Evolutionary conservation across 495 filamentous ascomycete species (phyloP), one percentile per base, ranked within the genome.

Genomic region (Cryomyces minteri): DNA sequence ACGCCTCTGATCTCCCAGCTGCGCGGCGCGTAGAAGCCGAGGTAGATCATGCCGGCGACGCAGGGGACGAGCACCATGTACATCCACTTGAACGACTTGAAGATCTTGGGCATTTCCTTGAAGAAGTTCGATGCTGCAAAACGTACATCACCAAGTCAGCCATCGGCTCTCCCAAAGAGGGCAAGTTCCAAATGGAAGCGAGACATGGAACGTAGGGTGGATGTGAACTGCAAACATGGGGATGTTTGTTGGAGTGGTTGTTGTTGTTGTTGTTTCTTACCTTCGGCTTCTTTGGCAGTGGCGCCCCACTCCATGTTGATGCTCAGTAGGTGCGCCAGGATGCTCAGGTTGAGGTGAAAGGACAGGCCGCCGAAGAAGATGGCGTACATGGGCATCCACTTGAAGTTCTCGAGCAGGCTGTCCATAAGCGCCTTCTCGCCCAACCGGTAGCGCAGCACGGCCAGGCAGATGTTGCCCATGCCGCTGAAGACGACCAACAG

Each of bases 61-160:
- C 58, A 57, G 14, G 51, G 39, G 40, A 75, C 55, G 51, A 66
- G 72, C 52, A 70, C 76, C 38, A 69, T 18, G 49, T 77, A 79
- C 10, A 72, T 79, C 28, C 50, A 67, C 59, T 74, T 76, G 65
- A 80, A 81, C 6, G 65, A 64, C 39, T 60, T 63, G 12, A 79
- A 41, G 14, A 80, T 60, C 28, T 68, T 68, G 6, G 67, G 65
- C 32, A 77, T 63, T 53, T 80, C 77, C 51, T 73, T 59, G 49
- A 76, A 70, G 55, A 81, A 80, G 40, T 67, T 65, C 1, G 69
- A 55, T 29, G 56, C 56, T 28, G 18, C 18, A 25, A 25, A 25
- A 25, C 18, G 18, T 25, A 25, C 18, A 25, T 25, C 18, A 25
- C 18, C 18, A 25, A 25, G 18, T 25, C 18, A 25, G 18, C 18